These are phyloP conservation scores for Cryptococcus deneoformans DNA, from an alignment of 1,284 basidiomycete species.

Conservation along the genomic window DNA sequence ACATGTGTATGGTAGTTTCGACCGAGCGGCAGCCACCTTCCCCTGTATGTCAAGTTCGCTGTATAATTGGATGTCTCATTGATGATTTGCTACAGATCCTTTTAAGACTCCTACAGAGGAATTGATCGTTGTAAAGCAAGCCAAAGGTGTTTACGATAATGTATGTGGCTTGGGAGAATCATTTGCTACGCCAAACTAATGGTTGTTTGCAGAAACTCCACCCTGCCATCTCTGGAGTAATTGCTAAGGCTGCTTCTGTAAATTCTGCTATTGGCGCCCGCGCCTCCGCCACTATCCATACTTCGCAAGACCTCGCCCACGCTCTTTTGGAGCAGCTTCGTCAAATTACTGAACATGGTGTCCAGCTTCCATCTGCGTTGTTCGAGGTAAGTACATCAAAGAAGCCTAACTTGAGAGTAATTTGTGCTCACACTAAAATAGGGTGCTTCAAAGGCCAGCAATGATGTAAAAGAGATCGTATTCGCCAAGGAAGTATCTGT, in stretches of 20 bases:
- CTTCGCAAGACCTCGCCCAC: conserved; percentile 38
- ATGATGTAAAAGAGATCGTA: conserved; percentile 44
- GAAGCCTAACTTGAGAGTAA: neutral
- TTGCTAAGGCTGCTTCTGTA: conserved; percentile 41
- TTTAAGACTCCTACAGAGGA: conserved; percentile 50
- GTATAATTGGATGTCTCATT: conserved; percentile 1
- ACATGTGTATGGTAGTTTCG: conserved; percentile 24
- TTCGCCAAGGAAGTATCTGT: conserved; percentile 44
- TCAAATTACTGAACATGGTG: conserved; percentile 40
- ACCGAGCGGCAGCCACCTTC: conserved; percentile 47
- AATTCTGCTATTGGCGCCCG: conserved; percentile 41
- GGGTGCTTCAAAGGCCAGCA: conserved; percentile 39
- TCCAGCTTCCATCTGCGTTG: conserved; percentile 39
- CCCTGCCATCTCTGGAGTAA: conserved; percentile 39
- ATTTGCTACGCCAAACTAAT: neutral
- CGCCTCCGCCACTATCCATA: conserved; percentile 38
- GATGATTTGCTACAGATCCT: conserved; percentile 25
- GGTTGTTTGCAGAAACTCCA: conserved; percentile 27
- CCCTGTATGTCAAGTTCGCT: conserved; percentile 36
- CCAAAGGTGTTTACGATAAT: conserved; percentile 46
- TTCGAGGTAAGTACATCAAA: conserved; percentile 27
- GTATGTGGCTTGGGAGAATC: conserved; percentile 18
- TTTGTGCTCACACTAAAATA: conserved; percentile 7
- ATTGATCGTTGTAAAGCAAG: conserved; percentile 47
- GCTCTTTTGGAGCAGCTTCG: conserved; percentile 43